Conservation (phyloP, 495 filamentous ascomycete species). For the Xylaria castorea region DNA sequence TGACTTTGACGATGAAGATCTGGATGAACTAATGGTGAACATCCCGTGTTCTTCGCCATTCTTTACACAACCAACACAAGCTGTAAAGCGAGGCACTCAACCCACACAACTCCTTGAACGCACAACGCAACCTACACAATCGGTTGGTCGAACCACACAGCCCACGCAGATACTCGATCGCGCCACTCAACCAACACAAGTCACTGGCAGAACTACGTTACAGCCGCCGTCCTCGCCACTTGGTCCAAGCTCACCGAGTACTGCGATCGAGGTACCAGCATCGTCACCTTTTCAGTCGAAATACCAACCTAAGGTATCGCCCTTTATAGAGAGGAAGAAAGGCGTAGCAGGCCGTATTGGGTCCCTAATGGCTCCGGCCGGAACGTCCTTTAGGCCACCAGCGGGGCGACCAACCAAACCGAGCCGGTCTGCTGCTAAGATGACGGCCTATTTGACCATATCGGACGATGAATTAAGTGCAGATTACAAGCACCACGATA, state of each 20-base stretch:
- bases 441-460: constrained; percentile 45
- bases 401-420: constrained; percentile 21
- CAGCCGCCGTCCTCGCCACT: constrained; percentile 41
- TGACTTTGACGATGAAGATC: constrained; percentile 40
- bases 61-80: constrained; percentile 49
- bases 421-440: constrained; percentile 33
- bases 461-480: constrained; percentile 53
- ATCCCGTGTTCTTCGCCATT: constrained; percentile 50
- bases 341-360: constrained; percentile 50
- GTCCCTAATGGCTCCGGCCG: constrained; percentile 75
- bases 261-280: constrained; percentile 77
- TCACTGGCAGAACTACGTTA: constrained; percentile 41
- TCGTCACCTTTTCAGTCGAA: constrained; percentile 71
- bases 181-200: constrained; percentile 75
- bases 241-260: constrained; percentile 46
- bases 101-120: constrained; percentile 39
- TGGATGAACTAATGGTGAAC: constrained; percentile 41
- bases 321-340: constrained; percentile 31
- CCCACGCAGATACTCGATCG: constrained; percentile 48
- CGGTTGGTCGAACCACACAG: constrained; percentile 39
- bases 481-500: constrained; percentile 48
- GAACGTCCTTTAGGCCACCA: constrained; percentile 73
- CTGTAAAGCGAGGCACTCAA: constrained; percentile 44
- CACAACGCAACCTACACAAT: constrained; percentile 41
- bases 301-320: constrained; percentile 30